phyloP scores from a whole-genome alignment of 495 filamentous ascomycete species.

The Neurospora tetraspora region DNA sequence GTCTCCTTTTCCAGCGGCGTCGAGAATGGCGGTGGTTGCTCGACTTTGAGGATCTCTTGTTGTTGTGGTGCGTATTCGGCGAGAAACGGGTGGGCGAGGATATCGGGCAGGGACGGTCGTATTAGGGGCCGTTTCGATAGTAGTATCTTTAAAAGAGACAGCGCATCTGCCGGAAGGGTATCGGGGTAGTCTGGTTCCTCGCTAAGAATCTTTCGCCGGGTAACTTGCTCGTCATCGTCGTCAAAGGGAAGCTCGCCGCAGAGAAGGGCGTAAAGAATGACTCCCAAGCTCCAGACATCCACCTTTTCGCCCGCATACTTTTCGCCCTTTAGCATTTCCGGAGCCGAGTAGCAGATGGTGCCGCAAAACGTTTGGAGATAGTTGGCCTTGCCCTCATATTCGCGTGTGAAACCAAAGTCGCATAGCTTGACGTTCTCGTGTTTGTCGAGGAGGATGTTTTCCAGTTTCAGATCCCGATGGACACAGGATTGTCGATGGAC shows the following conservation, averaged over 20 bases:
- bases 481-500: constrained; percentile 94
- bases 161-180: constrained; percentile 64
- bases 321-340: constrained; percentile 97
- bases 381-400: constrained; percentile 92
- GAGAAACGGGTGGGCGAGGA: constrained; percentile 81
- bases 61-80: constrained; percentile 81
- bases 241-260: constrained; percentile 93
- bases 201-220: constrained; percentile 72
- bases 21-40: constrained; percentile 75
- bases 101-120: constrained; percentile 76
- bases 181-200: constrained; percentile 80
- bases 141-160: constrained; percentile 60
- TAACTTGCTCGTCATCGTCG: constrained; percentile 81
- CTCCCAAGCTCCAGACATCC: constrained; percentile 95
- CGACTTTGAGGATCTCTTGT: constrained; percentile 77
- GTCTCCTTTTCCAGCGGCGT: constrained; percentile 86
- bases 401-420: constrained; percentile 95
- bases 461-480: constrained; percentile 91
- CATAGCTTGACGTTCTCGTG: constrained; percentile 97
- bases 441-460: constrained; percentile 96
- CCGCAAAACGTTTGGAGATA: constrained; percentile 97
- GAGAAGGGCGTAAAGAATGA: constrained; percentile 89
- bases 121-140: constrained; percentile 84
- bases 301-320: constrained; percentile 97
- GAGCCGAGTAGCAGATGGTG: constrained; percentile 93